Evolutionary conservation across 2,329 filamentous ascomycete genomes (phyloP).

Genomic region (Sporothrix mexicana): DNA sequence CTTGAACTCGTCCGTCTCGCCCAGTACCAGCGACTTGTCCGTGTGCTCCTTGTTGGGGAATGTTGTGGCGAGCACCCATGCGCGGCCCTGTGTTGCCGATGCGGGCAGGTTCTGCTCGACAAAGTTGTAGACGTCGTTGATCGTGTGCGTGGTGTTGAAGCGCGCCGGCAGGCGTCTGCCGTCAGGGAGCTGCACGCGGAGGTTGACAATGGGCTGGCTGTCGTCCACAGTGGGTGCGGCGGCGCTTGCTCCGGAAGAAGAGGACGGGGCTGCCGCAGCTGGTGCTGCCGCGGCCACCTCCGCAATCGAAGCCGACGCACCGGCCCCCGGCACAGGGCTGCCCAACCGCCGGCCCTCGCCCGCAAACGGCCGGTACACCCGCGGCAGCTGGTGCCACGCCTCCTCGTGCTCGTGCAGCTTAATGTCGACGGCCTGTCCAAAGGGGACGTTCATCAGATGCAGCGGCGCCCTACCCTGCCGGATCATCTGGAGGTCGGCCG

Average conservation of each 20-base stretch:
- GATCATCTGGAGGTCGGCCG: conserved; percentile 75
- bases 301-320: conserved; percentile 33
- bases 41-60: conserved; percentile 83
- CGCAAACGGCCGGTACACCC: conserved; percentile 76
- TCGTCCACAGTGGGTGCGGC: conserved; percentile 59
- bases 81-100: conserved; percentile 56
- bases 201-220: conserved; percentile 69
- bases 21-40: conserved; percentile 65
- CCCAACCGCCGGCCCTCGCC: conserved; percentile 76
- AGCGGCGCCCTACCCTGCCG: conserved; percentile 76
- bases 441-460: conserved; percentile 76
- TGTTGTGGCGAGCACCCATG: conserved; percentile 79
- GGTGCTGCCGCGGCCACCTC: conserved; percentile 38
- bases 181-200: conserved; percentile 80
- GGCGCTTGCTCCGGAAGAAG: conserved; percentile 37
- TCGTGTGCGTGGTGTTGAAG: conserved; percentile 80
- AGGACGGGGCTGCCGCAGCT: conserved; percentile 42
- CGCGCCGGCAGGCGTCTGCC: conserved; percentile 77
- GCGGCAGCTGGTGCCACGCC: conserved; percentile 74
- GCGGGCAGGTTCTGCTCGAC: conserved; percentile 68
- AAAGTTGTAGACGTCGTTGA: conserved; percentile 79
- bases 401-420: conserved; percentile 78
- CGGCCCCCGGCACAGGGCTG: conserved; percentile 72
- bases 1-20: conserved; percentile 69
- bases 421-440: conserved; percentile 77